Evolutionary conservation across 2,329 filamentous ascomycete species (phyloP), one percentile per base, ranked within the genome.

Genomic region (Penicillium freii): DNA sequence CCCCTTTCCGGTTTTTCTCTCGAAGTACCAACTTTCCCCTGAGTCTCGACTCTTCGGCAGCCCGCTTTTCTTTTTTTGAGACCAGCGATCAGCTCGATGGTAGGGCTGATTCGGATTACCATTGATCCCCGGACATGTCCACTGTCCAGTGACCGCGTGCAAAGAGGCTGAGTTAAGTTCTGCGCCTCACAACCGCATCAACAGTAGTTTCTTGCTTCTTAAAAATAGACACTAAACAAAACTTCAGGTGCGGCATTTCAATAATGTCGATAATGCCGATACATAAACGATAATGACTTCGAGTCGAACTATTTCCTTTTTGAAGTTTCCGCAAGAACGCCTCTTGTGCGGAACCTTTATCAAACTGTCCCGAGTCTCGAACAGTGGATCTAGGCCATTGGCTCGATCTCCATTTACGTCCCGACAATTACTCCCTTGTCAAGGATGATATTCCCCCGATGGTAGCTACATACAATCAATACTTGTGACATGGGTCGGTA

Each of bases 151-250:
- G 40, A 23, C 11, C 33, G 34, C 42, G 49, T 45, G 19, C 39
- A 42, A 52, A 51, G 59, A 59, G 61, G 61, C 62, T 62, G 54
- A 62, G 61, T 46, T 42, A 19, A 43, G 31, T 46, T 21, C 23
- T 56, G 48, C 54, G 40, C 40, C 54, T 55, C 53, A 10, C 36
- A 34, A 33, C 8, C 10, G 5, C n/a, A 43, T 11, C 50, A 23
- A 15, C 29, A 23, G 29, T 33, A n/a, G 11, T 4, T 8, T 33
- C 25, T 25, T 43, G 0, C 25, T 43, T 36, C 2, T 43, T 56
- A 38, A 53, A 53, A 53, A 57, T 47, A 57, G 49, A 57, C 29
- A 4, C 15, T 44, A 13, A 40, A 40, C 4, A 21, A 5, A 17
- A 7, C 7, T 33, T 7, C 7, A 19, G 7, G 11, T 38, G 17